Percentiles rank a stretch among this genome's conserved stretches.
Evolutionary conservation across 2,329 filamentous ascomycete species (phyloP).

Genomic region (Corynespora cassiicola): DNA sequence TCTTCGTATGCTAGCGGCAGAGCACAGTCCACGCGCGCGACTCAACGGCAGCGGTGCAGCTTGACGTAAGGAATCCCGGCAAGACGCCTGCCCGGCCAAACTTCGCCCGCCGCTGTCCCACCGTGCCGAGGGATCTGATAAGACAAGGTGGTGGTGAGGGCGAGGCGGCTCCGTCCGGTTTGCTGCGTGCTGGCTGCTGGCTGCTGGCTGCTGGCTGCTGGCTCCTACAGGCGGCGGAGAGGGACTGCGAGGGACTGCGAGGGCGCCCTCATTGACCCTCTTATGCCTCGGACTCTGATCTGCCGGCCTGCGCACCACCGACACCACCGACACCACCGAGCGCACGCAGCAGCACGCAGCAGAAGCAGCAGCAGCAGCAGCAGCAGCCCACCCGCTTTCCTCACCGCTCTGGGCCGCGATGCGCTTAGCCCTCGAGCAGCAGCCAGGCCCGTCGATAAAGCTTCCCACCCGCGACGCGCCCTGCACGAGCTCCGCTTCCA

Average conservation of each 20-base stretch:
- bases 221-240: no score
- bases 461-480: slow-evolving; percentile 2
- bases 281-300: not conserved
- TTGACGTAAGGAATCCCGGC: slow-evolving; percentile 5
- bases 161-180: no score
- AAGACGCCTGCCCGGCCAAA: not conserved
- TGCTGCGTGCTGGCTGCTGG: no score
- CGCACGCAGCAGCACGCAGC: no score
- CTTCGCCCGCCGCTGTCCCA: not conserved
- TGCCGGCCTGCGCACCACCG: not conserved
- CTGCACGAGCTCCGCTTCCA: slow-evolving; percentile 7
- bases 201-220: no score
- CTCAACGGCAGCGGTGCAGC: not conserved
- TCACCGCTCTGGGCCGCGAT: slow-evolving; percentile 7
- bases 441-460: not conserved
- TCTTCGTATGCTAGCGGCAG: no score
- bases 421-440: not conserved
- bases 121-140: no score
- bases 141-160: no score
- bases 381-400: not conserved
- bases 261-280: no score
- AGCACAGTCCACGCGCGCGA: slow-evolving; percentile 4
- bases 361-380: not conserved
- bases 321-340: not conserved
- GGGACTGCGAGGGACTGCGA: no score